Percentiles rank a stretch among this genome's conserved stretches.
These are phyloP conservation scores for Barbatosphaeria neglecta DNA, from an alignment of 495 filamentous ascomycete genomes.

Conservation along the genomic window DNA sequence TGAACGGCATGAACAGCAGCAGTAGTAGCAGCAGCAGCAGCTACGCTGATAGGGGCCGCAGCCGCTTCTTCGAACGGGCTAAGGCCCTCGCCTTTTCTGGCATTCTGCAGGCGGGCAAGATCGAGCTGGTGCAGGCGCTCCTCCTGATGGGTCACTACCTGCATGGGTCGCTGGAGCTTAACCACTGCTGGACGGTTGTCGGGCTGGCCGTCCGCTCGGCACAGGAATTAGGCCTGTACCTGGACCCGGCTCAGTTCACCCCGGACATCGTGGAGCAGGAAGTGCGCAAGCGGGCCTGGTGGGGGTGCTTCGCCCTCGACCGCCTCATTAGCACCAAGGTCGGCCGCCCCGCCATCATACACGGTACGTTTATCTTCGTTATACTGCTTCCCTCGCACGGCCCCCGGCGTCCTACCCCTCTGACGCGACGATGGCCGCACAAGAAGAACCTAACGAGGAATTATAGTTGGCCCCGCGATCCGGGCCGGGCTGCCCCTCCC, in stretches of 20 bases:
- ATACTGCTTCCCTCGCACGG: not conserved
- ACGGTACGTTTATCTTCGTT: not conserved
- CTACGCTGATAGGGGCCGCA: constrained; percentile 8
- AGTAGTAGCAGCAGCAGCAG: constrained; percentile 1
- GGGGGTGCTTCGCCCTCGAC: constrained; percentile 24
- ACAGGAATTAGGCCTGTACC: constrained; percentile 3
- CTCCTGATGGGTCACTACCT: constrained; percentile 4
- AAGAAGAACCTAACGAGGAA: too few relatives aligned
- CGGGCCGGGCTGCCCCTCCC: not conserved
- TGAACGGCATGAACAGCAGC: not conserved
- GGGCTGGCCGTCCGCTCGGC: constrained; percentile 3
- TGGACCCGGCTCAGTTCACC: constrained; percentile 1
- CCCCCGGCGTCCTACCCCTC: too few relatives aligned
- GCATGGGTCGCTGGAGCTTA: constrained; percentile 3
- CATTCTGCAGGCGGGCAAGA: constrained; percentile 2
- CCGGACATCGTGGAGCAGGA: constrained; percentile 2
- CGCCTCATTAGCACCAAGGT: constrained; percentile 25
- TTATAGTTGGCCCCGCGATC: not conserved
- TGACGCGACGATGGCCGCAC: too few relatives aligned
- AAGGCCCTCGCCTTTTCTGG: constrained; percentile 1
- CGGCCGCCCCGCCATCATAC: constrained; percentile 22
- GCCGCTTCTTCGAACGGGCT: constrained; percentile 23
- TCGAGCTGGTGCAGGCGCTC: constrained; percentile 3
- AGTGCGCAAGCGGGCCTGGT: constrained; percentile 4
- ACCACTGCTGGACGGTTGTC: constrained; percentile 4